Evolutionary conservation across 495 filamentous ascomycete genomes (phyloP).

Genomic region (Cercophora scortea): DNA sequence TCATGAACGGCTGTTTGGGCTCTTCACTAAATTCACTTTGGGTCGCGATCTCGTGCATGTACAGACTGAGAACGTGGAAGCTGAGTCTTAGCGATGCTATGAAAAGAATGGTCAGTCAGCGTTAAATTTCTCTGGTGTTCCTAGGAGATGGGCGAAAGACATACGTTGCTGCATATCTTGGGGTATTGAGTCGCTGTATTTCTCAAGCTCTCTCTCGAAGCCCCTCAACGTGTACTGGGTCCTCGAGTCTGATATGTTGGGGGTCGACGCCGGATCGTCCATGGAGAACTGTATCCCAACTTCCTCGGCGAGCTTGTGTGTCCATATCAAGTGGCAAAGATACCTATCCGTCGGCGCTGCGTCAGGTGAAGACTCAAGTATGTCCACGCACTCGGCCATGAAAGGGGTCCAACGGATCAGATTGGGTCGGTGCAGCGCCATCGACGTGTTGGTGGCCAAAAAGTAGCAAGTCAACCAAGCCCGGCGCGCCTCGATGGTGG

Average conservation of each 20-base stretch:
- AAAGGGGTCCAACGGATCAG: constrained; percentile 75
- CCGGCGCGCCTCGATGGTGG: constrained; percentile 64
- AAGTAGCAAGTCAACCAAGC: constrained; percentile 83
- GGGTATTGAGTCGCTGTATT: constrained; percentile 53
- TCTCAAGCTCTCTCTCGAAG: constrained; percentile 68
- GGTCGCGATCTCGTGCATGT: constrained; percentile 81
- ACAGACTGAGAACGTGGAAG: constrained; percentile 63
- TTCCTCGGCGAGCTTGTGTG: constrained; percentile 76
- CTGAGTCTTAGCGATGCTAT: constrained; percentile 50
- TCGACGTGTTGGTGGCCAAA: constrained; percentile 60
- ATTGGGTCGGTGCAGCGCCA: constrained; percentile 74
- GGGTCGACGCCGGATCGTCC: constrained; percentile 58
- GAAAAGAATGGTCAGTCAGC: neutral
- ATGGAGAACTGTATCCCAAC: constrained; percentile 65
- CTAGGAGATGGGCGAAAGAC: constrained; percentile 8
- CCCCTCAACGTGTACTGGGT: constrained; percentile 65
- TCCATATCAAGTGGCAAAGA: constrained; percentile 66
- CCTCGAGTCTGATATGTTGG: constrained; percentile 66
- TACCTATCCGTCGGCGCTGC: constrained; percentile 63
- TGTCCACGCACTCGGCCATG: constrained; percentile 75
- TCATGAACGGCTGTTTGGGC: constrained; percentile 37
- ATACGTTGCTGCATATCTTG: constrained; percentile 38
- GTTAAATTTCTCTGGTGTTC: no score
- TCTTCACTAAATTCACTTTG: constrained; percentile 63
- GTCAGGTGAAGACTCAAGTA: constrained; percentile 63